These are phyloP conservation scores for Trichophyton schoenleinii DNA, from an alignment of 2,329 filamentous ascomycete species.

Conservation along the genomic window DNA sequence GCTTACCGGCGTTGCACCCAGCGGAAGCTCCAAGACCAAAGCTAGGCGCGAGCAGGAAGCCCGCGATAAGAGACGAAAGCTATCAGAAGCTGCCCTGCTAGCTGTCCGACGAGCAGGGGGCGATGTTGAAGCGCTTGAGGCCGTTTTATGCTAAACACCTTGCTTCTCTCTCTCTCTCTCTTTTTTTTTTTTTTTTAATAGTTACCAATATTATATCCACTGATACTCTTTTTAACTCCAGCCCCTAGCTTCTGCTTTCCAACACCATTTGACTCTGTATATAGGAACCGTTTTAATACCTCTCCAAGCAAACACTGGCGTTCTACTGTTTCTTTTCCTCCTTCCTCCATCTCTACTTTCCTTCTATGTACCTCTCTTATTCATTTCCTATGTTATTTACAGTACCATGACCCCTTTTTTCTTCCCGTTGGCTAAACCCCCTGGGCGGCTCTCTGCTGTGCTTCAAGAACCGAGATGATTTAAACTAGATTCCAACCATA, in stretches of 20 bases:
- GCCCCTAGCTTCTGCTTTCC: too few species aligned
- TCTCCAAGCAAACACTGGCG: not conserved
- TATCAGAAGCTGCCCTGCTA: conserved; percentile 31
- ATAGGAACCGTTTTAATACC: not conserved
- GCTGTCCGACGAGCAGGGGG: conserved; percentile 35
- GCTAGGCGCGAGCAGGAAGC: conserved; percentile 83
- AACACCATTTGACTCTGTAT: not conserved
- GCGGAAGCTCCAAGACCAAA: conserved; percentile 86
- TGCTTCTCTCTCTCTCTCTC: not conserved
- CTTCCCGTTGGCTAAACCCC: not conserved
- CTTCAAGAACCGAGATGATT: not conserved
- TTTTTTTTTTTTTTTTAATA: not conserved
- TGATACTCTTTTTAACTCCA: too few species aligned
- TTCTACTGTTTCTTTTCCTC: not conserved
- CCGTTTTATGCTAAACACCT: conserved; percentile 25
- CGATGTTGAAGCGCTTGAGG: conserved; percentile 34
- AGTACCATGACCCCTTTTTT: not conserved
- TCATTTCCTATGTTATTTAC: not conserved
- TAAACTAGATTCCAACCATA: not conserved
- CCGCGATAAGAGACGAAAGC: conserved; percentile 52
- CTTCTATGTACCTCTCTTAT: not conserved
- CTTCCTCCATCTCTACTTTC: not conserved
- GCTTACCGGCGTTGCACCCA: conserved; percentile 80
- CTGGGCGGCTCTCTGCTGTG: not conserved
- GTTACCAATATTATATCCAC: too few species aligned